Base-by-base conservation (phyloP, 768 basidiomycete genomes). In the Pleurotus ostreatus region DNA sequence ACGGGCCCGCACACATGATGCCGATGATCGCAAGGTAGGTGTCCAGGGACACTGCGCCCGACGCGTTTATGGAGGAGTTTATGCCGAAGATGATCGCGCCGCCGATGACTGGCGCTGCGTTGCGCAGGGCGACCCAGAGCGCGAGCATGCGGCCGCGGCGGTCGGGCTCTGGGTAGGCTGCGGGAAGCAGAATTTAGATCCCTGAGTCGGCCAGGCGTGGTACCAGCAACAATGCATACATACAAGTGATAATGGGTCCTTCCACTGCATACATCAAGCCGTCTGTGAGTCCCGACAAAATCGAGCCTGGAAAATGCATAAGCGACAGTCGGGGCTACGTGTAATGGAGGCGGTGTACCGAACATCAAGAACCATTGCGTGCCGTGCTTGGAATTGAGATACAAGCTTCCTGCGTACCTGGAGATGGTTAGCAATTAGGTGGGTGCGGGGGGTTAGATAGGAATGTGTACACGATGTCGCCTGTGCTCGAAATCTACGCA, bases 321-420 rank as follows among this genome's bases (percentile, higher is more conserved):
- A 49, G 54, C 16, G 39, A 30, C 12, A 57, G 1, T 47, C 45
- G 16, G 46, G 9, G 7, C 16, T 6, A 4, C 25, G 12, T 20
- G 7, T 34, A 7, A 13, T 37, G 49, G 16, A 26, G 20, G 12
- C 46, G 46, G 23, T 39, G 30, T 45, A 64, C 65, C 67, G 6
- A 70, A 60, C 68, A 70, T 69, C 58, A 70, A 62, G 58, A 70
- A 70, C 69, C 69, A 70, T 49, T 70, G 69, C 5, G 66, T 68
- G 16, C 69, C 69, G 57, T 67, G 68, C 55, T 70, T 69, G 6
- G 68, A 69, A 55, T 70, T 70, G 39, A 70, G 59, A 44, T 70
- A 70, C 13, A 69, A 60, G 46, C 69, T 69, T 18, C 69, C 69
- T 5, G 69, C 67, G 47, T 70, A 70, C 46, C 68, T 70, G 41